Percentiles rank a stretch among this genome's conserved stretches.
Conservation (phyloP, 768 basidiomycete species). For the Collybia mongolica region DNA sequence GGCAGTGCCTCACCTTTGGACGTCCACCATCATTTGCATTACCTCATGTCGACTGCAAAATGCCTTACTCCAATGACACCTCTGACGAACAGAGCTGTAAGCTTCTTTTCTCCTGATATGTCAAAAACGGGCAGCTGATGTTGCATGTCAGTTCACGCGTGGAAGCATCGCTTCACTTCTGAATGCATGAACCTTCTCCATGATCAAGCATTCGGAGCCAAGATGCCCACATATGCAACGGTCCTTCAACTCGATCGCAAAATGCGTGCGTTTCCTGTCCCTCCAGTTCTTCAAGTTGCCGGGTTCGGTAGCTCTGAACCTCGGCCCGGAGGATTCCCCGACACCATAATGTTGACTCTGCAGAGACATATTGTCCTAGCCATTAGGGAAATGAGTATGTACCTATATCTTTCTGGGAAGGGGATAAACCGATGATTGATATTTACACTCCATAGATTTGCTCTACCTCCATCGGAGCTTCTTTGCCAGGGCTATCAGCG, state of each 20-base stretch:
- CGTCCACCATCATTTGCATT: conserved; percentile 68
- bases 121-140: conserved; percentile 6
- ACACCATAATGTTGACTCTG: conserved; percentile 52
- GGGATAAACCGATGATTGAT: not conserved
- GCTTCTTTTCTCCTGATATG: conserved; percentile 18
- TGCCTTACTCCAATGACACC: conserved; percentile 49
- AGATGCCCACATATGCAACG: conserved; percentile 64
- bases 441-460: conserved; percentile 42
- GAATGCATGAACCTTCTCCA: conserved; percentile 70
- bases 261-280: conserved; percentile 66
- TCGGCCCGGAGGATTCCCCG: conserved; percentile 42
- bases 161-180: conserved; percentile 69
- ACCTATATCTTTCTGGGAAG: not conserved
- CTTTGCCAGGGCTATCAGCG: conserved; percentile 70
- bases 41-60: conserved; percentile 65
- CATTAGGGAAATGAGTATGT: conserved; percentile 68
- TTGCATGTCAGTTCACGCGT: conserved; percentile 48
- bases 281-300: conserved; percentile 62
- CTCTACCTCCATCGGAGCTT: conserved; percentile 73
- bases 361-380: conserved; percentile 70
- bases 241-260: conserved; percentile 68
- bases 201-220: conserved; percentile 72
- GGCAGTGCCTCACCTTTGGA: conserved; percentile 68
- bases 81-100: conserved; percentile 60
- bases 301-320: conserved; percentile 61